Evolutionary conservation across 1,284 basidiomycete species (phyloP).

Genomic region (Athelia sp.): DNA sequence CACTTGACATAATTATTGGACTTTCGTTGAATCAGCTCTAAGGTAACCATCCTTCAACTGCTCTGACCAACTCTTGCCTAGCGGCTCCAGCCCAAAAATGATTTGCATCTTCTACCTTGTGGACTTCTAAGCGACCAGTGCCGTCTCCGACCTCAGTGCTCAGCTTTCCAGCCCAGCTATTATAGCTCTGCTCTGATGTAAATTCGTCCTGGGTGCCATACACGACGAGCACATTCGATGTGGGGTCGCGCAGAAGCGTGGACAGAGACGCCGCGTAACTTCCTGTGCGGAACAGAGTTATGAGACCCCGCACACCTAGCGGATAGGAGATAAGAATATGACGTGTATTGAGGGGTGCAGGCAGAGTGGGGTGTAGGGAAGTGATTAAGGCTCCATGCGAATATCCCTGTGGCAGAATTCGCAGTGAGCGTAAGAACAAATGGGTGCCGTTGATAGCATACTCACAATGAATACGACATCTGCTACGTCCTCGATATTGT

Average conservation of each 20-base stretch:
- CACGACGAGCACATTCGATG: slow-evolving; percentile 53
- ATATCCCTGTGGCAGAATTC: slow-evolving; percentile 54
- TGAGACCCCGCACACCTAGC: slow-evolving; percentile 56
- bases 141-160: slow-evolving; percentile 10
- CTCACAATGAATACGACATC: slow-evolving; percentile 52
- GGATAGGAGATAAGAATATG: slow-evolving; percentile 79
- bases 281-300: slow-evolving; percentile 62
- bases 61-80: not conserved
- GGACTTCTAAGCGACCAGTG: slow-evolving; percentile 18
- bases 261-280: slow-evolving; percentile 47
- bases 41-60: not conserved
- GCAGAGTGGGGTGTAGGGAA: slow-evolving; percentile 51
- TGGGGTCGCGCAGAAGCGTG: slow-evolving; percentile 37
- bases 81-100: slow-evolving; percentile 9
- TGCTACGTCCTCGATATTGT: slow-evolving; percentile 35
- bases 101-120: slow-evolving; percentile 15
- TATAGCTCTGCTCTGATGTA: slow-evolving; percentile 51
- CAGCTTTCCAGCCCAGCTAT: slow-evolving; percentile 46
- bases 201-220: slow-evolving; percentile 74
- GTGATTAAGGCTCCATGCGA: slow-evolving; percentile 74
- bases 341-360: slow-evolving; percentile 42
- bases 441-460: slow-evolving; percentile 5
- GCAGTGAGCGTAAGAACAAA: slow-evolving; percentile 6
- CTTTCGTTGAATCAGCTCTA: not conserved
- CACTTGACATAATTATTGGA: no score